Conservation (phyloP, 805 yeast species). For the Metschnikowia cubensis region DNA sequence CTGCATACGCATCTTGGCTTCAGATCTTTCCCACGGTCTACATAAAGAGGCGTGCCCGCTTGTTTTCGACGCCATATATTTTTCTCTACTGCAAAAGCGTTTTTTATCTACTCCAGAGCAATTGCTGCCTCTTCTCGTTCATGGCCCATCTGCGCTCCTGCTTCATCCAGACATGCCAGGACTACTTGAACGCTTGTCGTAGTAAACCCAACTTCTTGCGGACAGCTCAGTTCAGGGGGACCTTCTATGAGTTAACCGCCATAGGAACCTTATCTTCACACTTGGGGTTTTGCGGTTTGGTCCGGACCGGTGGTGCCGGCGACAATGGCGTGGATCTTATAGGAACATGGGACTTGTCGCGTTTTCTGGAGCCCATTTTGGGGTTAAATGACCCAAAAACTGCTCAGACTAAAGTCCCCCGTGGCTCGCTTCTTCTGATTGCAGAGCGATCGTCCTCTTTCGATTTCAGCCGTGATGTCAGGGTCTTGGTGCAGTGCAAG, state of each 20-base stretch:
- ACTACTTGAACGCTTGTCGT: constrained; percentile 29
- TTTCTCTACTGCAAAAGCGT: too few species aligned
- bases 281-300: constrained; percentile 35
- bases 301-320: constrained; percentile 51
- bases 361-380: background rate
- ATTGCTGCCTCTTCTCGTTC: background rate
- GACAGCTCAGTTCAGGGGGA: constrained; percentile 51
- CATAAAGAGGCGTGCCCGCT: too few species aligned
- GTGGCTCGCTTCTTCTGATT: constrained; percentile 9
- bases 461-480: constrained; percentile 27
- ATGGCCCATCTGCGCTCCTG: background rate
- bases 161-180: constrained; percentile 22
- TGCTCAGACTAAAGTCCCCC: background rate
- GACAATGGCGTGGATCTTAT: constrained; percentile 56
- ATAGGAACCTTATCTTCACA: constrained; percentile 34
- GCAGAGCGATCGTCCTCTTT: constrained; percentile 5
- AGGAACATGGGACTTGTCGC: constrained; percentile 46
- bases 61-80: too few species aligned
- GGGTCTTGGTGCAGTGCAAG: constrained; percentile 54
- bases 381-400: background rate
- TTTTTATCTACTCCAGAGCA: too few species aligned
- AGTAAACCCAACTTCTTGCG: constrained; percentile 17
- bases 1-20: too few species aligned
- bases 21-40: too few species aligned
- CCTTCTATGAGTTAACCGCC: constrained; percentile 49